These are phyloP conservation scores for Tetrahymena borealis DNA, from an alignment of 73 alveolate genomes.

Conservation along the genomic window DNA sequence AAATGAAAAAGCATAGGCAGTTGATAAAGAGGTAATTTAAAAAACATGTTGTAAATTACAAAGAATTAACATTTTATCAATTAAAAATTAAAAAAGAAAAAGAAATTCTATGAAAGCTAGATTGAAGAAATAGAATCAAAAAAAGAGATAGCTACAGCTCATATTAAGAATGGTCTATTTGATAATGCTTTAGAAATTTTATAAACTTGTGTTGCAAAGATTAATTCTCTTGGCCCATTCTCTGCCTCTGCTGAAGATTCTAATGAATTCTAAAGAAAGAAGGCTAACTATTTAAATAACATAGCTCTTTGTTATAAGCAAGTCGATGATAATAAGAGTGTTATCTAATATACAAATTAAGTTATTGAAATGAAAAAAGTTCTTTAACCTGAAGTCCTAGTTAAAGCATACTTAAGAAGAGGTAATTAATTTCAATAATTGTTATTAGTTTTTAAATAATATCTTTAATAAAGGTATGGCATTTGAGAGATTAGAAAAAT, in stretches of 20 bases:
- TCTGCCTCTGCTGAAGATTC: neutral
- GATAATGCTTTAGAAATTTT: slow-evolving; percentile 47
- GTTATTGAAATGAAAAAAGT: slow-evolving; percentile 30
- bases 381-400: slow-evolving; percentile 5
- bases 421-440: neutral
- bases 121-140: slow-evolving; percentile 16
- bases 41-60: neutral
- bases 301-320: slow-evolving; percentile 61
- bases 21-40: neutral
- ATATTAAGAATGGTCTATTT: slow-evolving; percentile 57
- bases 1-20: neutral
- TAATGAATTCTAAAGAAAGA: slow-evolving; percentile 21
- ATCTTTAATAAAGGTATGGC: slow-evolving; percentile 11
- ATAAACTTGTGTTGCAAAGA: slow-evolving; percentile 5
- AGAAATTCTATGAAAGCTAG: slow-evolving; percentile 17
- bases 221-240: neutral
- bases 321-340: slow-evolving; percentile 33
- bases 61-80: neutral
- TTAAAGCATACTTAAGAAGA: slow-evolving; percentile 39
- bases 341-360: slow-evolving; percentile 43
- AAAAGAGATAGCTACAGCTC: slow-evolving; percentile 35
- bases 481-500: slow-evolving; percentile 26
- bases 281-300: slow-evolving; percentile 42
- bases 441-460: neutral
- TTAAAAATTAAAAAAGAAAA: no score